These are phyloP conservation scores for Fusarium praegraminearum DNA, from an alignment of 2,329 filamentous ascomycete genomes.

Conservation along the genomic window DNA sequence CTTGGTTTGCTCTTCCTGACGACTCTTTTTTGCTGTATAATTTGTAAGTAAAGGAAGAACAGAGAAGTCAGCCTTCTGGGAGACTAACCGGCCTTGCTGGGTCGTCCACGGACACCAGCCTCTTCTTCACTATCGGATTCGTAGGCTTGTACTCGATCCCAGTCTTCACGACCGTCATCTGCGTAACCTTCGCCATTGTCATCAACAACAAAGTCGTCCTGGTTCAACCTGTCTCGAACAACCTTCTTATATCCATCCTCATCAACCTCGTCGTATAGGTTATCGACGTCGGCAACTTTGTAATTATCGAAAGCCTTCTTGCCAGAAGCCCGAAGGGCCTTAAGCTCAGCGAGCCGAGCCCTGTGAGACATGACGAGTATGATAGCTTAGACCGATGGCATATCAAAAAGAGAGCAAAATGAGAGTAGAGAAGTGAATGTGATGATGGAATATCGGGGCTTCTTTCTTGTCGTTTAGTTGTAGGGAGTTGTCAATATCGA, in stretches of 20 bases:
- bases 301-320: conserved; percentile 93
- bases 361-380: conserved; percentile 55
- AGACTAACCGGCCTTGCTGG: conserved; percentile 63
- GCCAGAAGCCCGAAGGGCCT: conserved; percentile 85
- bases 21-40: conserved; percentile 80
- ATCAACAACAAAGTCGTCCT: conserved; percentile 98
- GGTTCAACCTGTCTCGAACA: conserved; percentile 85
- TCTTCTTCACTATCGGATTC: conserved; percentile 78
- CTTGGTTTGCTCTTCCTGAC: conserved; percentile 86
- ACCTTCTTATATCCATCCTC: conserved; percentile 98
- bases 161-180: conserved; percentile 95
- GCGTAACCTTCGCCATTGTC: conserved; percentile 98
- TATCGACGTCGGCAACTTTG: conserved; percentile 83
- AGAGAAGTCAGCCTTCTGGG: background rate
- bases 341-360: conserved; percentile 79
- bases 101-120: conserved; percentile 57
- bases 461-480: conserved; percentile 1
- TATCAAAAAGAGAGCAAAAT: conserved; percentile 27
- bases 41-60: background rate
- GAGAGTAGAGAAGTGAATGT: background rate
- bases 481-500: conserved; percentile 18
- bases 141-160: conserved; percentile 79
- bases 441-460: background rate
- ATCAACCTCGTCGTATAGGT: conserved; percentile 95
- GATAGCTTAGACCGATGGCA: conserved; percentile 38